Conservation (phyloP, 345 rosid genomes). For the Ailanthus altissimus region DNA sequence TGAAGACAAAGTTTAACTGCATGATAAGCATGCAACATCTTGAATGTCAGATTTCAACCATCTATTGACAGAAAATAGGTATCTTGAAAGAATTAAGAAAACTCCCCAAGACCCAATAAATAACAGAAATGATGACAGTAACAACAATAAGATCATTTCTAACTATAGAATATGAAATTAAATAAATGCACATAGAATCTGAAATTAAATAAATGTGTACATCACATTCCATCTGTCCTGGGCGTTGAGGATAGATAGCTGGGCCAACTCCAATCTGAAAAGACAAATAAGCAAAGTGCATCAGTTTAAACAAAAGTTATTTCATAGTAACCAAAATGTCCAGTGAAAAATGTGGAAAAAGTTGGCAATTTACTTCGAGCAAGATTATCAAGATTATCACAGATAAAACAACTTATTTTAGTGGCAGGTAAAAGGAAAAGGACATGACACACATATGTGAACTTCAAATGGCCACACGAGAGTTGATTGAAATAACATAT, state of each 20-base stretch:
- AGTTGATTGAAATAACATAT: too few species aligned
- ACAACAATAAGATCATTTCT: neutral
- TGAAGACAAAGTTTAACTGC: neutral
- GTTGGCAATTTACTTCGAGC: too few species aligned
- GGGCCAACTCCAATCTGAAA: conserved; percentile 61
- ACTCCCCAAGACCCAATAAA: neutral
- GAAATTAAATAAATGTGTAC: conserved; percentile 41
- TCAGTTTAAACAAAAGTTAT: conserved; percentile 28
- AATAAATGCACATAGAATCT: conserved; percentile 27
- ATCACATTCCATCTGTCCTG: conserved; percentile 92
- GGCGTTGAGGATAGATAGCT: conserved; percentile 76
- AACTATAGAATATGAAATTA: conserved; percentile 5
- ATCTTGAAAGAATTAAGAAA: neutral
- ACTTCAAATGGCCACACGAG: too few species aligned
- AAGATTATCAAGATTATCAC: too few species aligned
- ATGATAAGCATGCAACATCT: neutral
- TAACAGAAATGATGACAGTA: neutral
- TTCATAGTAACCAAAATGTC: too few species aligned
- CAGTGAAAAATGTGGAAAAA: too few species aligned
- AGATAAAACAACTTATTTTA: too few species aligned
- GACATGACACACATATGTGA: too few species aligned
- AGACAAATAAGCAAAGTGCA: conserved; percentile 24
- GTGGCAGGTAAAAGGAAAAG: too few species aligned
- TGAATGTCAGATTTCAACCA: neutral
- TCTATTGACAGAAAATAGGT: neutral